phyloP scores from a whole-genome alignment of 2,329 filamentous ascomycete species.

The Colletotrichum agaves region DNA sequence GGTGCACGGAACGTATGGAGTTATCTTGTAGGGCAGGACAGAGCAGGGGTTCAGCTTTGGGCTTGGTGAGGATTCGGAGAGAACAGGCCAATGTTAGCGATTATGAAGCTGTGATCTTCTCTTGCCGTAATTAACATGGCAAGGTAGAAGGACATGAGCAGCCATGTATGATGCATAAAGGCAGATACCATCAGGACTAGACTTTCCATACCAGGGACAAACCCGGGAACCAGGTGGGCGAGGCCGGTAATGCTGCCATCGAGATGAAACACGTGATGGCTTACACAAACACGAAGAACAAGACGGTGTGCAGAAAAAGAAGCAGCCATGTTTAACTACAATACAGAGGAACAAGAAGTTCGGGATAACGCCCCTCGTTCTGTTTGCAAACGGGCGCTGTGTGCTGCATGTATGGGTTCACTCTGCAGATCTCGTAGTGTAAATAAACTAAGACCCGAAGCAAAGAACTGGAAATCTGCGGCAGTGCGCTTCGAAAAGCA shows the following conservation, averaged over 20 bases:
- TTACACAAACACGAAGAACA: neutral
- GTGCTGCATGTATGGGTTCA: neutral
- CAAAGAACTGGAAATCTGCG: conserved; percentile 6
- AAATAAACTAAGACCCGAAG: neutral
- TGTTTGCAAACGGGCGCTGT: neutral
- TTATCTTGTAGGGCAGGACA: conserved; percentile 17
- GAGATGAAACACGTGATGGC: neutral
- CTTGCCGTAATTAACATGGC: neutral
- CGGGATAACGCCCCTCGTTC: neutral
- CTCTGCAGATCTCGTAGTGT: neutral
- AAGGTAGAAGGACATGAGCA: neutral
- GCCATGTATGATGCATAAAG: neutral
- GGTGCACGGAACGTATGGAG: conserved; percentile 27
- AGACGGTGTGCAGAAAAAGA: neutral
- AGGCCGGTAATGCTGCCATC: neutral
- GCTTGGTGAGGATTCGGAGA: conserved; percentile 5
- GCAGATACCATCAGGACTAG: neutral
- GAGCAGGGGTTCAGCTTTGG: neutral
- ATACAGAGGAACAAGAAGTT: neutral
- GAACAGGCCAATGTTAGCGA: neutral
- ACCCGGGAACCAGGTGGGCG: neutral
- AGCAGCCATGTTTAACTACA: neutral
- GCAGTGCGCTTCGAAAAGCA: conserved; percentile 18
- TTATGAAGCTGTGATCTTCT: neutral
- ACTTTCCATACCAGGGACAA: neutral